These are phyloP conservation scores for Glarea lozoyensis DNA, from an alignment of 495 filamentous ascomycete genomes.

Conservation along the genomic window DNA sequence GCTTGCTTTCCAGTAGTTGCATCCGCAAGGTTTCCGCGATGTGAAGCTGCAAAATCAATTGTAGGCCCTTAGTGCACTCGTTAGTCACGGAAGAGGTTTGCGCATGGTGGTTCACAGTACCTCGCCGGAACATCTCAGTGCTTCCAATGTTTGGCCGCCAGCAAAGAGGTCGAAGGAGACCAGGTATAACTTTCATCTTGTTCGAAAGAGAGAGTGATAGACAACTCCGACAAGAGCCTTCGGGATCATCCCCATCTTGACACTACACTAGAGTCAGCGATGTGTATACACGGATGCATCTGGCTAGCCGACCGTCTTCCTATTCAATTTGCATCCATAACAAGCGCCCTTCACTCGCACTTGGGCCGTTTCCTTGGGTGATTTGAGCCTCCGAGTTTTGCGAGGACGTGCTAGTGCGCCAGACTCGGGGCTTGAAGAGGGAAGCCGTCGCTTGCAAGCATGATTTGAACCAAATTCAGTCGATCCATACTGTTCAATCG, in stretches of 20 bases:
- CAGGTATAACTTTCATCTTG: constrained; percentile 5
- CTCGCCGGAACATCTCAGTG: constrained; percentile 10
- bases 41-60: constrained; percentile 7
- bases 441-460: constrained; percentile 1
- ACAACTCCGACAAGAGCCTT: constrained; percentile 7
- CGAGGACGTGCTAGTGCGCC: constrained; percentile 2
- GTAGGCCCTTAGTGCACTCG: constrained; percentile 6
- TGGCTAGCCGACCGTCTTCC: constrained; percentile 4
- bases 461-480: too few relatives aligned
- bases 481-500: too few relatives aligned
- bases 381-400: constrained; percentile 8
- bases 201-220: background rate
- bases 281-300: background rate
- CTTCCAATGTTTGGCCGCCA: constrained; percentile 11
- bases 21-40: constrained; percentile 7
- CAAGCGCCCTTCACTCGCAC: constrained; percentile 10
- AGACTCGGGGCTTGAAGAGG: background rate
- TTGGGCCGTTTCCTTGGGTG: constrained; percentile 5
- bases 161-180: constrained; percentile 8
- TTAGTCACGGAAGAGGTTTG: too few relatives aligned
- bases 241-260: constrained; percentile 9
- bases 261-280: constrained; percentile 5
- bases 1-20: constrained; percentile 7
- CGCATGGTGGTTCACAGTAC: constrained; percentile 3
- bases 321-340: constrained; percentile 2